A percentile compares a stretch with the other conserved stretches of the same genome.
phyloP scores from a whole-genome alignment of 2,329 filamentous ascomycete genomes.

The Neospermospora avenae region DNA sequence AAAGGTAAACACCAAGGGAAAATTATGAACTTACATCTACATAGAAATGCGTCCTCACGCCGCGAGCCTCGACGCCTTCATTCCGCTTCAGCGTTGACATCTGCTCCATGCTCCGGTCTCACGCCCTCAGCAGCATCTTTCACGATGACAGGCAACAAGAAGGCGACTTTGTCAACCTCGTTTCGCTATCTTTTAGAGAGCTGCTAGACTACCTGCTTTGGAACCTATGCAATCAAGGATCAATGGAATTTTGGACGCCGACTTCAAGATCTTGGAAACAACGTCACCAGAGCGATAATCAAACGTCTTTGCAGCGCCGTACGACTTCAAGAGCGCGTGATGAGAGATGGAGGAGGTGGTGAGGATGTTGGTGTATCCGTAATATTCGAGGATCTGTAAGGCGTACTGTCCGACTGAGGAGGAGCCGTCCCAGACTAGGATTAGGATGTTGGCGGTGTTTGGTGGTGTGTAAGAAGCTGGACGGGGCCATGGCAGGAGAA shows the following conservation, averaged over 20 bases:
- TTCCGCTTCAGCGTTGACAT: slow-evolving; percentile 40
- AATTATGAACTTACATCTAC: slow-evolving; percentile 39
- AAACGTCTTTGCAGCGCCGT: slow-evolving; percentile 33
- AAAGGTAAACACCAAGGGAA: neutral
- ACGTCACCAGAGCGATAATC: slow-evolving; percentile 33
- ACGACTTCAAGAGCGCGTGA: slow-evolving; percentile 31
- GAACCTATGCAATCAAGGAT: slow-evolving; percentile 56
- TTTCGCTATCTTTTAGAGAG: slow-evolving; percentile 49
- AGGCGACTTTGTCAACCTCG: slow-evolving; percentile 49
- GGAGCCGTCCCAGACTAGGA: slow-evolving; percentile 38
- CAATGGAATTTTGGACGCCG: slow-evolving; percentile 39
- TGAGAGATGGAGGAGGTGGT: slow-evolving; percentile 32
- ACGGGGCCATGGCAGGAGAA: slow-evolving; percentile 54
- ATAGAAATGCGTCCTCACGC: slow-evolving; percentile 56
- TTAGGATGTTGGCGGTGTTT: slow-evolving; percentile 33
- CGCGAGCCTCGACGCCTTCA: slow-evolving; percentile 52
- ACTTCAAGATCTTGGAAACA: slow-evolving; percentile 22
- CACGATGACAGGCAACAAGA: slow-evolving; percentile 59
- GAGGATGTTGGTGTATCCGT: slow-evolving; percentile 48
- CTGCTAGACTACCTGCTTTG: slow-evolving; percentile 44
- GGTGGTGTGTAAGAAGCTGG: slow-evolving; percentile 9
- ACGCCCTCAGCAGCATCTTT: slow-evolving; percentile 45
- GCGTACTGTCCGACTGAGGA: slow-evolving; percentile 36
- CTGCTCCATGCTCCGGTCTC: slow-evolving; percentile 53
- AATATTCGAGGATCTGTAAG: slow-evolving; percentile 46